Evolutionary conservation across 1,139 yeast genomes (phyloP).

Genomic region (Zygosaccharomyces sapae): DNA sequence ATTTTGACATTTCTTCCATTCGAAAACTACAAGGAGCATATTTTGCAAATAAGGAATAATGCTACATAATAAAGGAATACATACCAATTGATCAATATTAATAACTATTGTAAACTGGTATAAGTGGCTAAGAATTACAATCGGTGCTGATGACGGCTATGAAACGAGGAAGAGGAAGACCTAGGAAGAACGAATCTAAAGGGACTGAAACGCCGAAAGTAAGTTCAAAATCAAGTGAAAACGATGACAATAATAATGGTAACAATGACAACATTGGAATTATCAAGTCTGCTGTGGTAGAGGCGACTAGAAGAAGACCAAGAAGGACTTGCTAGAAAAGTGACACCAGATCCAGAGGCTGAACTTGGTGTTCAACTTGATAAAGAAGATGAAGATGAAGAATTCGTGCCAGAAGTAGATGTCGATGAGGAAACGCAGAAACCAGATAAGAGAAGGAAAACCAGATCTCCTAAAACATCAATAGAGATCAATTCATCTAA

Average conservation of each 20-base stretch:
- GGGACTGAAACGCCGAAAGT: conserved; percentile 3
- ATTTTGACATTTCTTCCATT: conserved; percentile 7
- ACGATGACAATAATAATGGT: conserved; percentile 2
- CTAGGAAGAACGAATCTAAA: conserved; percentile 8
- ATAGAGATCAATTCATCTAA: conserved; percentile 6
- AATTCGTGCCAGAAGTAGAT: conserved; percentile 16
- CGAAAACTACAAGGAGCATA: conserved; percentile 11
- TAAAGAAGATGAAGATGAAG: conserved; percentile 10
- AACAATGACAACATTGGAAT: conserved; percentile 7
- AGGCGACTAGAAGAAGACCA: conserved; percentile 8
- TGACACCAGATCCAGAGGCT: neutral
- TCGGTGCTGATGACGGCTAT: conserved; percentile 6
- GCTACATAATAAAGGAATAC: neutral
- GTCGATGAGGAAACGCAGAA: conserved; percentile 15
- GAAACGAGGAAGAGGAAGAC: conserved; percentile 16
- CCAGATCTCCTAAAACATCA: conserved; percentile 4
- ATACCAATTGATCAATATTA: neutral
- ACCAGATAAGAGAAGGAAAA: conserved; percentile 8
- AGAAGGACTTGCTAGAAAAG: conserved; percentile 5
- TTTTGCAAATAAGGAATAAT: neutral
- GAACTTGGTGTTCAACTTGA: conserved; percentile 2
- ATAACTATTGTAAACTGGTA: neutral
- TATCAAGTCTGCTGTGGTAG: conserved; percentile 14
- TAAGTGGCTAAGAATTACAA: neutral
- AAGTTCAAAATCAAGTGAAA: neutral